Conservation (phyloP, 352 stramenopile genomes). For the Globisporangium middletonii region DNA sequence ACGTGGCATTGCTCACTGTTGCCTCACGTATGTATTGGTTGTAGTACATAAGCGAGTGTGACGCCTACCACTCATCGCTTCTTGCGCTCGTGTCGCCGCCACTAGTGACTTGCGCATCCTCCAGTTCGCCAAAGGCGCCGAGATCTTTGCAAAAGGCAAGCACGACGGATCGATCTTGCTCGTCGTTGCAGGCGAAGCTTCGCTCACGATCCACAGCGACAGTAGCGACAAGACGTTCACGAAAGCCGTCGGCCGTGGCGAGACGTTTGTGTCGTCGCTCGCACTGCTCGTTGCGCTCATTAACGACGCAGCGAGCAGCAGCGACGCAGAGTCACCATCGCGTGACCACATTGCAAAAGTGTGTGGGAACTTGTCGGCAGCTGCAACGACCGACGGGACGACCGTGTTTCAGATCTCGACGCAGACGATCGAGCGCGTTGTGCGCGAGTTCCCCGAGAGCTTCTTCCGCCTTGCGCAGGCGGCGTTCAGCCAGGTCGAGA, state of each 20-base stretch:
- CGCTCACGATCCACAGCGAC: conserved; percentile 52
- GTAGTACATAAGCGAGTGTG: conserved; percentile 1
- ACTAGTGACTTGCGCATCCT: conserved; percentile 53
- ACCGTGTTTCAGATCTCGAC: conserved; percentile 61
- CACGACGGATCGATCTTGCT: conserved; percentile 79
- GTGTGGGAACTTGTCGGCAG: conserved; percentile 48
- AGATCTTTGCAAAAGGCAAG: conserved; percentile 49
- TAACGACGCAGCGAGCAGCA: conserved; percentile 23
- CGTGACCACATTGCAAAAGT: conserved; percentile 24
- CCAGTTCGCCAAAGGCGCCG: conserved; percentile 33
- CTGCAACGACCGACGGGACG: conserved; percentile 37
- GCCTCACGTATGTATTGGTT: no score
- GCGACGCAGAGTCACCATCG: background rate
- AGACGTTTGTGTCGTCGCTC: conserved; percentile 70
- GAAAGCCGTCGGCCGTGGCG: conserved; percentile 43
- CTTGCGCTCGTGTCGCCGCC: background rate
- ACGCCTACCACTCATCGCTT: background rate
- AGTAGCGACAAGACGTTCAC: conserved; percentile 31
- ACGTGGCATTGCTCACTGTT: conserved; percentile 1
- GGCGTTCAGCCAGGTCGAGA: conserved; percentile 74
- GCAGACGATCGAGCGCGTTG: conserved; percentile 36
- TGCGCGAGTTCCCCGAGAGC: conserved; percentile 56
- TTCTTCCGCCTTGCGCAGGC: conserved; percentile 73
- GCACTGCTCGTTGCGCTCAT: conserved; percentile 57
- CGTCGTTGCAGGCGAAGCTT: conserved; percentile 49